A percentile compares a stretch with the other conserved stretches of the same genome.
These are phyloP conservation scores for Volvox africanus DNA, from an alignment of 139 green algal species.

Conservation along the genomic window DNA sequence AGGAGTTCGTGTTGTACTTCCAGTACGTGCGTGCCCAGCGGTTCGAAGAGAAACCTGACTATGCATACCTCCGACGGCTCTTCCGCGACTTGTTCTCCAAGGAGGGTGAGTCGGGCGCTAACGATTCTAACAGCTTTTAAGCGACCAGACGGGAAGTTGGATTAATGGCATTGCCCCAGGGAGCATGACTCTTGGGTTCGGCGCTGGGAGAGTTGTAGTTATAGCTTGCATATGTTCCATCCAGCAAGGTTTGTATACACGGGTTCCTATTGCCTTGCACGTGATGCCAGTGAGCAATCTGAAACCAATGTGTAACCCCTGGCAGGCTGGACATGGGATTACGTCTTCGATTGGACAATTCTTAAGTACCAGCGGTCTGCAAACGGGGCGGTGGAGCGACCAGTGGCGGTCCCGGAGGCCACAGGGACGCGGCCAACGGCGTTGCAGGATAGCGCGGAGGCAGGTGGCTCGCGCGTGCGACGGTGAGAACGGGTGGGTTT, in stretches of 20 bases:
- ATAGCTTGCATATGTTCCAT: no score
- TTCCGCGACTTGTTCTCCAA: slow-evolving; percentile 98
- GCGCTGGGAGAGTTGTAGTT: no score
- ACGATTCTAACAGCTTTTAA: no score
- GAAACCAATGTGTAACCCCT: no score
- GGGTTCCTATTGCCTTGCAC: no score
- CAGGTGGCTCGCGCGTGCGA: slow-evolving; percentile 8
- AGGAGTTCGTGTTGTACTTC: slow-evolving; percentile 97
- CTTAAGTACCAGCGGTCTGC: slow-evolving; percentile 92
- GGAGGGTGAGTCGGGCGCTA: slow-evolving; percentile 76
- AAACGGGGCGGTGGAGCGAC: slow-evolving; percentile 41
- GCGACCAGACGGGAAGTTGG: no score
- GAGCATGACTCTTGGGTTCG: no score
- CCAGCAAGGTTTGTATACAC: no score
- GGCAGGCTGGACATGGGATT: slow-evolving; percentile 97
- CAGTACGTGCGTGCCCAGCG: slow-evolving; percentile 91
- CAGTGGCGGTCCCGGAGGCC: not conserved
- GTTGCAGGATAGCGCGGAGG: not conserved
- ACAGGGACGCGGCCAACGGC: not conserved
- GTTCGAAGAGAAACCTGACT: slow-evolving; percentile 93
- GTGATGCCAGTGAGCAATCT: no score
- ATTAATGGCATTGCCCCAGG: no score
- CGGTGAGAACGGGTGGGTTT: slow-evolving; percentile 5
- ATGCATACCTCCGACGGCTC: slow-evolving; percentile 96
- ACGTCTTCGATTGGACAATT: slow-evolving; percentile 99